Evolutionary conservation across 345 rosid genomes (phyloP).

Genomic region (Eucalyptus virginea): DNA sequence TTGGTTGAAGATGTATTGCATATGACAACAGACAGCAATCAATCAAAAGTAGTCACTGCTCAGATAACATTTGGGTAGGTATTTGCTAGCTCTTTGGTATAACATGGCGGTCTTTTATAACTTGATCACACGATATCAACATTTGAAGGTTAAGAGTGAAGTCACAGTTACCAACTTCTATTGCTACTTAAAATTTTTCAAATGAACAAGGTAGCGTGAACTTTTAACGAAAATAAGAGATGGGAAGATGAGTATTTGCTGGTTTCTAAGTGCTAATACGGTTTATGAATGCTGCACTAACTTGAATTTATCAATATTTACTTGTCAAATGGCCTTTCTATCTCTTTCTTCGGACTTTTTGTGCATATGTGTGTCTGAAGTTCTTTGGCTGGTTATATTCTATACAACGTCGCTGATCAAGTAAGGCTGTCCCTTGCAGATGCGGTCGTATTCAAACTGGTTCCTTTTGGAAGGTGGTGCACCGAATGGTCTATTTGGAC

Average conservation of each 20-base stretch:
- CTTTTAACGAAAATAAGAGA: background rate
- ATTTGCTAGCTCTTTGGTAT: background rate
- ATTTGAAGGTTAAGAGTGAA: background rate
- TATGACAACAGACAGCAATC: constrained; percentile 28
- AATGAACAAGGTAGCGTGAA: background rate
- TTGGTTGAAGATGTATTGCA: constrained; percentile 64
- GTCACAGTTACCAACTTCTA: background rate
- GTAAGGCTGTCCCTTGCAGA: constrained; percentile 21
- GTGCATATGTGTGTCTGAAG: background rate
- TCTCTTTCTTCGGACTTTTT: background rate
- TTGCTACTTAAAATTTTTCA: background rate
- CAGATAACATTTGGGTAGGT: constrained; percentile 54
- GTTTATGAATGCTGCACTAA: background rate
- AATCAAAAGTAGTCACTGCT: constrained; percentile 24
- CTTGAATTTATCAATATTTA: background rate
- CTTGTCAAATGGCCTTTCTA: background rate
- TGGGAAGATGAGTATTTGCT: background rate
- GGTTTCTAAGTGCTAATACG: background rate
- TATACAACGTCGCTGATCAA: background rate
- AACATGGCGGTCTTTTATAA: background rate
- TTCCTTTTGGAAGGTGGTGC: constrained; percentile 78
- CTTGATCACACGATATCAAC: background rate
- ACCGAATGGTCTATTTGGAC: constrained; percentile 95
- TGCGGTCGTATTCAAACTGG: constrained; percentile 89
- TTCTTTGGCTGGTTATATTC: background rate